phyloP scores from a whole-genome alignment of 1,284 basidiomycete species.

The Irpex sp. region DNA sequence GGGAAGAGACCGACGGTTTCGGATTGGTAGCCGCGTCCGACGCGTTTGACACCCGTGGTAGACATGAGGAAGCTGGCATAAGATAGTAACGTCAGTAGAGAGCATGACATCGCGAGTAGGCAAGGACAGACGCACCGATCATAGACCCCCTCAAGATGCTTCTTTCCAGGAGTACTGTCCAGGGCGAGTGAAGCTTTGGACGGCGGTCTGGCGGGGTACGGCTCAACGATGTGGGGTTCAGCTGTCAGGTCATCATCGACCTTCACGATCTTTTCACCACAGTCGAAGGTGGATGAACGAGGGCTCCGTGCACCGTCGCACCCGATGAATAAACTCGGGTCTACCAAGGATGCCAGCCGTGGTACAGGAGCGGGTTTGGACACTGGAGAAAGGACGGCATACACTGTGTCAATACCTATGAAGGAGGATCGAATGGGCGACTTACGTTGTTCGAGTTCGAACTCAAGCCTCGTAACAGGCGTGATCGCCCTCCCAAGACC shows the following conservation, averaged over 20 bases:
- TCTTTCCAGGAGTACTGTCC: conserved; percentile 49
- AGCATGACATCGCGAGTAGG: not conserved
- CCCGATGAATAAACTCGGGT: conserved; percentile 63
- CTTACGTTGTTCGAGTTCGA: conserved; percentile 58
- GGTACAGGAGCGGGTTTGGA: conserved; percentile 37
- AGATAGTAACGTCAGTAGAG: not conserved
- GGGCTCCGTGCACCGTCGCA: conserved; percentile 26
- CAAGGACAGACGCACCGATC: conserved; percentile 40
- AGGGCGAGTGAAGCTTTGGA: conserved; percentile 30
- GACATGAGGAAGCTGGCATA: conserved; percentile 59
- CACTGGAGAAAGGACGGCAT: conserved; percentile 14
- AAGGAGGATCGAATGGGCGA: conserved; percentile 5
- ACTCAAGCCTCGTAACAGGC: conserved; percentile 56
- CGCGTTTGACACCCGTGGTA: conserved; percentile 67
- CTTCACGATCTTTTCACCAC: not conserved
- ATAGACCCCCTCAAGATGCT: conserved; percentile 64
- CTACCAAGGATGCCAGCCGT: conserved; percentile 59
- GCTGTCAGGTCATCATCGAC: conserved; percentile 54
- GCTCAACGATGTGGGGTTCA: conserved; percentile 58
- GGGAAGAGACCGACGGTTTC: conserved; percentile 42
- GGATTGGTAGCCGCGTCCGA: conserved; percentile 74
- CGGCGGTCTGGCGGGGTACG: conserved; percentile 46
- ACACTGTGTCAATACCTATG: not conserved
- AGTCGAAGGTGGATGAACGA: conserved; percentile 7
- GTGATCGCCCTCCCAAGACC: conserved; percentile 53